phyloP scores from a whole-genome alignment of 176 grass and related monocot species.

The Bromus sterilis region DNA sequence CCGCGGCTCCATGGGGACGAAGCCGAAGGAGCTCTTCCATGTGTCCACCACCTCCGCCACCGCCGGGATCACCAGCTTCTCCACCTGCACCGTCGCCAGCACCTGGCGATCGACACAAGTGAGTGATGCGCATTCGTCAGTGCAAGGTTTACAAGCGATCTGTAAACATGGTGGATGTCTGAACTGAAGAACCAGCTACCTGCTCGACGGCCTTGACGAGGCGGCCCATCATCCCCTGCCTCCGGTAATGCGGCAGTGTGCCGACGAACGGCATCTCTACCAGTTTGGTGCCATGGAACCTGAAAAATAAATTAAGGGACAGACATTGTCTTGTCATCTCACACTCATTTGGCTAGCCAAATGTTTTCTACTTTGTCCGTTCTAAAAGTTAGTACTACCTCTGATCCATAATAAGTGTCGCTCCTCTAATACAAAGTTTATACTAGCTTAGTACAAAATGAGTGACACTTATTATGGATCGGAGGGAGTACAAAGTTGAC shows the following conservation, averaged over 20 bases:
- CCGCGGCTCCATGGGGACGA: conserved; percentile 20
- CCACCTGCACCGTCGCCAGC: conserved; percentile 44
- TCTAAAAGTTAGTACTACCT: no score
- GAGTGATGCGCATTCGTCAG: neutral
- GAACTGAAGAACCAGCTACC: conserved; percentile 33
- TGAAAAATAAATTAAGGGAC: conserved; percentile 3
- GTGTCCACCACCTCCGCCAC: conserved; percentile 42
- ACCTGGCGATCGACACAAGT: conserved; percentile 19
- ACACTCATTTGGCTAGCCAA: neutral
- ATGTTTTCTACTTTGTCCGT: neutral
- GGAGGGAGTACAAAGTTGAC: no score
- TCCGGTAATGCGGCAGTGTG: conserved; percentile 63
- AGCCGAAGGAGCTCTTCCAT: conserved; percentile 70
- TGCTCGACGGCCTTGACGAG: conserved; percentile 65
- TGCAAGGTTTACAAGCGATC: neutral
- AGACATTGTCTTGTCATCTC: neutral
- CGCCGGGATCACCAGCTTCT: conserved; percentile 59
- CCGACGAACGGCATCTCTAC: conserved; percentile 82
- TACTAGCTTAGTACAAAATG: no score
- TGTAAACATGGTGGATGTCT: neutral
- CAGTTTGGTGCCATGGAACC: conserved; percentile 65
- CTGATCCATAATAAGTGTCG: no score
- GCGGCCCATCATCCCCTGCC: conserved; percentile 61
- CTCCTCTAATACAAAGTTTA: no score
- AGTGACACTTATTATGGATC: no score